These are phyloP conservation scores for Fusarium torulosum DNA, from an alignment of 2,329 filamentous ascomycete species.

Conservation along the genomic window DNA sequence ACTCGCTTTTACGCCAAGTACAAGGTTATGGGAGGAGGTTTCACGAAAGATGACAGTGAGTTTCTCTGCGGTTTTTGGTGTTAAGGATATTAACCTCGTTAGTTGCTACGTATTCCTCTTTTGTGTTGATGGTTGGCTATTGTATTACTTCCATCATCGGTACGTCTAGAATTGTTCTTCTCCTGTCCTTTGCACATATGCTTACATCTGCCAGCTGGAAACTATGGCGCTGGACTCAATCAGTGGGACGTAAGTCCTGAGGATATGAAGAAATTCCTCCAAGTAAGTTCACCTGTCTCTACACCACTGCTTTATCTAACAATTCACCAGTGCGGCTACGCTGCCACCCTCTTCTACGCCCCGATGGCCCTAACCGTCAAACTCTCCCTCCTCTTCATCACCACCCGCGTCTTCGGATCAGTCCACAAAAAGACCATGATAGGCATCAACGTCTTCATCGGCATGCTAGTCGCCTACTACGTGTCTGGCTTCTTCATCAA, in stretches of 20 bases:
- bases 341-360: constrained; percentile 59
- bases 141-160: constrained; percentile 30
- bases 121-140: constrained; percentile 36
- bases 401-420: constrained; percentile 57
- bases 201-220: constrained; percentile 5
- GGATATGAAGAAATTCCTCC: constrained; percentile 51
- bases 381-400: constrained; percentile 58
- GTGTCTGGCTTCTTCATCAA: constrained; percentile 57
- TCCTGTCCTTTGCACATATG: not conserved
- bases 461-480: constrained; percentile 56
- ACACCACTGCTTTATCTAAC: not conserved
- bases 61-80: not conserved
- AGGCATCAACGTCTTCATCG: constrained; percentile 56
- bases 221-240: constrained; percentile 30
- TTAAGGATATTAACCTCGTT: not conserved
- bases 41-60: constrained; percentile 35
- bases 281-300: constrained; percentile 42
- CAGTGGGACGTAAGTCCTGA: constrained; percentile 44
- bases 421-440: constrained; percentile 55
- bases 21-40: constrained; percentile 24
- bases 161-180: not conserved
- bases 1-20: constrained; percentile 31
- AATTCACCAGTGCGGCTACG: constrained; percentile 54
- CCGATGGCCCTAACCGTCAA: constrained; percentile 60
- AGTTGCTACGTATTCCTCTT: constrained; percentile 37